Percentiles rank a stretch among this genome's conserved stretches.
Evolutionary conservation across 2,329 filamentous ascomycete species (phyloP).

Genomic region (Neospermospora avenae): DNA sequence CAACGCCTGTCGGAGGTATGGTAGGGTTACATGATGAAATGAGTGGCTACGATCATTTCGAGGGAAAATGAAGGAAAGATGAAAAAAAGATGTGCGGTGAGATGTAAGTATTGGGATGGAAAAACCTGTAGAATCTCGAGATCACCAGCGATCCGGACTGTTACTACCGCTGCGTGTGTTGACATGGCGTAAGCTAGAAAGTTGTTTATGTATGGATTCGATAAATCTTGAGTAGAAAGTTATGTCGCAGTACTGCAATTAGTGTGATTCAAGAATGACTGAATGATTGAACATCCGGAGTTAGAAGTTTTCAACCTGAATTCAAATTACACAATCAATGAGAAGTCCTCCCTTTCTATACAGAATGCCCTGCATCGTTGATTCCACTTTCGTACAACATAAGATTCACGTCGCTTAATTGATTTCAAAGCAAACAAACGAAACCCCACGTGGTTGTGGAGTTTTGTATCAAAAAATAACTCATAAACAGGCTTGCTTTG

Average conservation of each 20-base stretch:
- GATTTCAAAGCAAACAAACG: background rate
- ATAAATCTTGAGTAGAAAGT: background rate
- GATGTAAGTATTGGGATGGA: background rate
- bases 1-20: slow-evolving; percentile 33
- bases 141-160: slow-evolving; percentile 37
- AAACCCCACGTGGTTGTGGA: background rate
- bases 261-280: no score
- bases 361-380: background rate
- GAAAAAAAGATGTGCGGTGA: background rate
- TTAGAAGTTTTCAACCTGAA: no score
- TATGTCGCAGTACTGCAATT: no score
- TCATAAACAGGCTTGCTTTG: no score
- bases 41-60: background rate
- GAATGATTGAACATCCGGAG: no score
- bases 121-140: slow-evolving; percentile 33
- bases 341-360: background rate
- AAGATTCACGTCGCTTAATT: background rate
- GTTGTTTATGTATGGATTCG: background rate
- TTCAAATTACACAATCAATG: no score
- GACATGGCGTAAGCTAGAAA: slow-evolving; percentile 25
- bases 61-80: background rate
- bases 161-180: slow-evolving; percentile 41
- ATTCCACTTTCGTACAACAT: background rate
- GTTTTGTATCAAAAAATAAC: no score
- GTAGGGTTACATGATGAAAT: no score